Conservation (phyloP, 345 rosid species). For the Linum usitatissimum region DNA sequence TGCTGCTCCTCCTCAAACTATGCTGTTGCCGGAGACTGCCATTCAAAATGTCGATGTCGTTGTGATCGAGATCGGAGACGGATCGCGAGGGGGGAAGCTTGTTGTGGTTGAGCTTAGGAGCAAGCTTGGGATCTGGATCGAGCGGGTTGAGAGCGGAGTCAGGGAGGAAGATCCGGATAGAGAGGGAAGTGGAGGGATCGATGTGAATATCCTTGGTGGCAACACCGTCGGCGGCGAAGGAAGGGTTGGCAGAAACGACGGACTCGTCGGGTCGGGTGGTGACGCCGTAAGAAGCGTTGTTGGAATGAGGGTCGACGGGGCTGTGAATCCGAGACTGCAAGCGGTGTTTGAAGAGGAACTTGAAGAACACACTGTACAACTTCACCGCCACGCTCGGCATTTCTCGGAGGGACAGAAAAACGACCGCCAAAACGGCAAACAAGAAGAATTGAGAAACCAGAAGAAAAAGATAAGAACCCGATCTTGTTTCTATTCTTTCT, state of each 20-base stretch:
- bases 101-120: slow-evolving; percentile 11
- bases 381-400: slow-evolving; percentile 90
- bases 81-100: background rate
- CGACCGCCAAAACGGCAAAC: background rate
- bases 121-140: slow-evolving; percentile 28
- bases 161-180: slow-evolving; percentile 83
- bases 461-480: background rate
- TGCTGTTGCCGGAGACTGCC: background rate
- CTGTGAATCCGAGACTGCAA: slow-evolving; percentile 67
- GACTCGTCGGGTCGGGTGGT: slow-evolving; percentile 80
- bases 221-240: slow-evolving; percentile 74
- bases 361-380: slow-evolving; percentile 89
- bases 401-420: slow-evolving; percentile 3
- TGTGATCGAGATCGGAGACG: slow-evolving; percentile 8
- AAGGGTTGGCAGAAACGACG: slow-evolving; percentile 57
- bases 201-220: slow-evolving; percentile 95
- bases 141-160: slow-evolving; percentile 66
- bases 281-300: slow-evolving; percentile 45
- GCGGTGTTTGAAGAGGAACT: slow-evolving; percentile 72
- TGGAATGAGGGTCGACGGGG: slow-evolving; percentile 28
- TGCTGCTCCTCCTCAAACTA: slow-evolving; percentile 45
- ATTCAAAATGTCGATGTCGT: background rate
- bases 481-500: no score
- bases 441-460: background rate
- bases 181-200: slow-evolving; percentile 70